A percentile compares a stretch with the other conserved stretches of the same genome.
These are phyloP conservation scores for Silybum marianum DNA, from an alignment of 129 eudicot species.

Conservation along the genomic window DNA sequence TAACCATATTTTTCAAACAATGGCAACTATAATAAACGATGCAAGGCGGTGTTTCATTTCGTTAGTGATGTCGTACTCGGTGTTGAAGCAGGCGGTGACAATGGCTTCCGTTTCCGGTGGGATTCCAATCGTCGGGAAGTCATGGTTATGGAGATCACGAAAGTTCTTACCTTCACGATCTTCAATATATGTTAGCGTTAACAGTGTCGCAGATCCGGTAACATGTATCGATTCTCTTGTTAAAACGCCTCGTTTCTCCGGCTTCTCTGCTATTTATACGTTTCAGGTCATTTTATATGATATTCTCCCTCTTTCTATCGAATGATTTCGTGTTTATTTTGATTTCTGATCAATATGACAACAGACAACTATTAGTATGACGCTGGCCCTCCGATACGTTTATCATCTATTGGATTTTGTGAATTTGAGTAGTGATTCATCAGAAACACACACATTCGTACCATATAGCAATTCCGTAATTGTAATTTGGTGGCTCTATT, in stretches of 20 bases:
- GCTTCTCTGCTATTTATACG: conserved; percentile 5
- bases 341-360: background rate
- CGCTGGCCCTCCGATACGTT: too few relatives aligned
- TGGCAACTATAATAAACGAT: background rate
- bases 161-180: background rate
- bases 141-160: background rate
- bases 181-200: background rate
- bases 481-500: background rate
- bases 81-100: conserved; percentile 7
- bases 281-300: conserved; percentile 17
- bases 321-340: background rate
- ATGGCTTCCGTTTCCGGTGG: background rate
- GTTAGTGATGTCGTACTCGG: background rate
- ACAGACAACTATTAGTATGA: too few relatives aligned
- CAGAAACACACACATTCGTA: background rate
- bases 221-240: background rate
- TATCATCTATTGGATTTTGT: background rate
- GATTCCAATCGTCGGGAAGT: background rate
- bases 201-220: background rate
- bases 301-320: background rate
- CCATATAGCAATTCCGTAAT: background rate
- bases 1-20: background rate
- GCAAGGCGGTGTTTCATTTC: background rate
- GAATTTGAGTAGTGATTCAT: background rate
- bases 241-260: background rate